Percentiles rank a stretch among this genome's conserved stretches.
Evolutionary conservation across 1,139 yeast species (phyloP).

Genomic region (Scheffersomyces segobiensis): DNA sequence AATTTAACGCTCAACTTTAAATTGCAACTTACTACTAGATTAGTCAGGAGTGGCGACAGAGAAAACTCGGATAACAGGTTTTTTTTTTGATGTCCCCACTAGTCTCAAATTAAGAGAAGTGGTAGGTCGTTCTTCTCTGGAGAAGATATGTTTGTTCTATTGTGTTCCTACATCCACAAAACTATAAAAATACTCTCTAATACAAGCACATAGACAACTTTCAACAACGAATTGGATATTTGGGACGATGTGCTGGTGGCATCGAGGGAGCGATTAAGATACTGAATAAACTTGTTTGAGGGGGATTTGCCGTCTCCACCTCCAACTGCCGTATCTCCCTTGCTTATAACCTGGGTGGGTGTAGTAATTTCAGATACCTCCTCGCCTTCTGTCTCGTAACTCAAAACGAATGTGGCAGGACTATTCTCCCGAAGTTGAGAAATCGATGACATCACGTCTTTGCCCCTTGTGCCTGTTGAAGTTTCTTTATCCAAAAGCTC

Average conservation of each 20-base stretch:
- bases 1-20: neutral
- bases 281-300: neutral
- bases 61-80: neutral
- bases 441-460: neutral
- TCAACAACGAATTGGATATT: neutral
- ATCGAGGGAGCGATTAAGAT: neutral
- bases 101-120: neutral
- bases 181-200: neutral
- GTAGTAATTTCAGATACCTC: neutral
- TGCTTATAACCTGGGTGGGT: neutral
- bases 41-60: neutral
- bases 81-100: neutral
- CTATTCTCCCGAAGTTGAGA: neutral
- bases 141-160: neutral
- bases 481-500: neutral
- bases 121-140: neutral
- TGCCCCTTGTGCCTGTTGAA: too few relatives aligned
- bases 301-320: neutral
- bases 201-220: neutral
- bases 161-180: neutral
- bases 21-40: neutral
- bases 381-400: neutral
- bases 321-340: neutral
- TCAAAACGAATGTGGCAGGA: neutral
- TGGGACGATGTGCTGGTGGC: neutral